phyloP scores from a whole-genome alignment of 495 filamentous ascomycete genomes.

The Aspergillus saccharolyticus region DNA sequence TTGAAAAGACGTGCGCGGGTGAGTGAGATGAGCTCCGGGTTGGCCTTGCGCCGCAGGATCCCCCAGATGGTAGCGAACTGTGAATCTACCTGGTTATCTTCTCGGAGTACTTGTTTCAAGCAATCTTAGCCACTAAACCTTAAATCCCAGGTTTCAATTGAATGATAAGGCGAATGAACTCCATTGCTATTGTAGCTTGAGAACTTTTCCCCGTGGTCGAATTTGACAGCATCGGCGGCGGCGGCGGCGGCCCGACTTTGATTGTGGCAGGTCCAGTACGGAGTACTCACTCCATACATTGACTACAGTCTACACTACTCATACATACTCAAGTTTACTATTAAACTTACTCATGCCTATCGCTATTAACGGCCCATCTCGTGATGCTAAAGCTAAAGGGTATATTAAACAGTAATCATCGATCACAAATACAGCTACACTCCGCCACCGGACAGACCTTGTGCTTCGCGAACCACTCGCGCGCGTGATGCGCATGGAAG shows the following conservation, averaged over 20 bases:
- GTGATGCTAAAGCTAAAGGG: conserved; percentile 8
- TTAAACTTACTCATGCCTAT: not conserved
- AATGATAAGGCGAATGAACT: too few relatives aligned
- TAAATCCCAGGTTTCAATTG: too few relatives aligned
- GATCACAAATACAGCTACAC: conserved; percentile 76
- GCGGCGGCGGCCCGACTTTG: not conserved
- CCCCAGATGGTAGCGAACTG: too few relatives aligned
- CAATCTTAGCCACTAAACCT: too few relatives aligned
- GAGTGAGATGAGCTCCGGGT: too few relatives aligned
- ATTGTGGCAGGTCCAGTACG: not conserved
- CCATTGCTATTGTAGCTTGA: too few relatives aligned
- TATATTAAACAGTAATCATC: conserved; percentile 22
- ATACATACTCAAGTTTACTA: too few relatives aligned
- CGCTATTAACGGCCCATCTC: conserved; percentile 7
- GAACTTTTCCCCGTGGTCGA: not conserved
- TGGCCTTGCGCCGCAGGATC: too few relatives aligned
- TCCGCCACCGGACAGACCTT: conserved; percentile 83
- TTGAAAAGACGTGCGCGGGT: too few relatives aligned
- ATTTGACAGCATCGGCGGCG: conserved; percentile 5
- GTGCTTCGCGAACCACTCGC: conserved; percentile 79
- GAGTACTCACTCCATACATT: not conserved
- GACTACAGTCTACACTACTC: too few relatives aligned
- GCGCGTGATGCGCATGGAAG: conserved; percentile 81
- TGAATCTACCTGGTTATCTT: too few relatives aligned
- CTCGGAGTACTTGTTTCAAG: too few relatives aligned